Evolutionary conservation across 164 flowering plant genomes (phyloP), one percentile per base, ranked within the genome.

Genomic region (Malania oleifera): DNA sequence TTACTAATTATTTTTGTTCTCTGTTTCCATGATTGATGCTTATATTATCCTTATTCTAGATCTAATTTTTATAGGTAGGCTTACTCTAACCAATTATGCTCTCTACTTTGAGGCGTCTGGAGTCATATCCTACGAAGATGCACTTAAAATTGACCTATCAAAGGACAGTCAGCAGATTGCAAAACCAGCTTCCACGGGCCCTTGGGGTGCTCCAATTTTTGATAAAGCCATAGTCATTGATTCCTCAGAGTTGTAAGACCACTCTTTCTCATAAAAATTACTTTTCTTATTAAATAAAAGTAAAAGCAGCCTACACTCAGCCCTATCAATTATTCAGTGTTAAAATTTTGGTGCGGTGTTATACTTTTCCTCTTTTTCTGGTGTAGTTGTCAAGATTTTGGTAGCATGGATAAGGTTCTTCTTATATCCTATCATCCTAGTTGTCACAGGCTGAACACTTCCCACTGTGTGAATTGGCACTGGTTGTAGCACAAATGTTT

Each of bases 201-300:
- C 99, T n/a, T 93, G 90, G 92, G 97, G 99, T 45, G 96, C 92
- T 70, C 90, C 95, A 35, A 75, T 93, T 13, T 93, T 83, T 56
- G 97, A 93, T 76, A 88, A 93, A 75, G 99, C 89, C 24, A 78
- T 90, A 22, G 35, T 76, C 17, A 85, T 83, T 31, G 87, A 90
- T 67, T 83, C 95, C 9, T 70, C 87, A 43, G 82, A 81, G 47
- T 53, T 82, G 99, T 93, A 74, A 82, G 98, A 44, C 53, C 35
- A 7, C 52, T 48, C 23, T 41, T 23, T 7, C 20, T 23, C 35
- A 29, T 51, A n/a, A n/a, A n/a, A n/a, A n/a, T n/a, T n/a, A n/a
- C n/a, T n/a, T n/a, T n/a, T n/a, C n/a, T n/a, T n/a, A n/a, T n/a
- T n/a, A n/a, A n/a, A n/a, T n/a, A n/a, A n/a, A n/a, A n/a, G n/a